Conservation (phyloP, 2,329 filamentous ascomycete species). For the Elsinoe fawcettii region DNA sequence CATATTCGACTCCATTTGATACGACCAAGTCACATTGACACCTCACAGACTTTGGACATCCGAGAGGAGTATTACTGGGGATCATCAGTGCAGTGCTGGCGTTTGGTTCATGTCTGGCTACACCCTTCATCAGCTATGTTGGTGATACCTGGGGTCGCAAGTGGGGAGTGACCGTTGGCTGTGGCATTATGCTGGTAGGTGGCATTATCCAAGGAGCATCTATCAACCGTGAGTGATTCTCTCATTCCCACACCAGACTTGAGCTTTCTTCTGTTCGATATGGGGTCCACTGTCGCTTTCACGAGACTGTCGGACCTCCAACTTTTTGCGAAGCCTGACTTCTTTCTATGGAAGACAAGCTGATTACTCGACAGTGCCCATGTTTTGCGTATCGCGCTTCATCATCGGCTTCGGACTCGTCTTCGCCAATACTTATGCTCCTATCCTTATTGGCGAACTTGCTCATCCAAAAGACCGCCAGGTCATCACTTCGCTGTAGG, state of each 20-base stretch:
- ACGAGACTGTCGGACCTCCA: too few relatives aligned
- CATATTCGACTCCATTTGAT: background rate
- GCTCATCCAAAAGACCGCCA: constrained; percentile 37
- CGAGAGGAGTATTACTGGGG: background rate
- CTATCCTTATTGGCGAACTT: constrained; percentile 39
- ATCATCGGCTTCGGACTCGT: constrained; percentile 32
- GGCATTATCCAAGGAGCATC: background rate
- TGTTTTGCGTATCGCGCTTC: constrained; percentile 33
- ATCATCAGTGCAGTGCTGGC: background rate
- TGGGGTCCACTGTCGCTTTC: too few relatives aligned
- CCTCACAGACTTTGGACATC: background rate
- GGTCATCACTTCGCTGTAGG: constrained; percentile 28
- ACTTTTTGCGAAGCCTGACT: too few relatives aligned
- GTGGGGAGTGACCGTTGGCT: background rate
- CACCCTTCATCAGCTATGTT: constrained; percentile 1
- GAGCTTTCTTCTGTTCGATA: too few relatives aligned
- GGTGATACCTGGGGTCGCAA: background rate
- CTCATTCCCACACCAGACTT: too few relatives aligned
- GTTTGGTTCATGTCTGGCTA: background rate
- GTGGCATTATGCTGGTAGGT: background rate
- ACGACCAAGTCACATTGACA: background rate
- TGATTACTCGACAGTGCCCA: background rate
- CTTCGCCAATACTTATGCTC: constrained; percentile 29
- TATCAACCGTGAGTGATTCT: background rate
- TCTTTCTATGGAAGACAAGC: background rate